Percentiles rank a stretch among this genome's conserved stretches.
phyloP scores from a whole-genome alignment of 2,329 filamentous ascomycete genomes.

The Fusarium nygamai region DNA sequence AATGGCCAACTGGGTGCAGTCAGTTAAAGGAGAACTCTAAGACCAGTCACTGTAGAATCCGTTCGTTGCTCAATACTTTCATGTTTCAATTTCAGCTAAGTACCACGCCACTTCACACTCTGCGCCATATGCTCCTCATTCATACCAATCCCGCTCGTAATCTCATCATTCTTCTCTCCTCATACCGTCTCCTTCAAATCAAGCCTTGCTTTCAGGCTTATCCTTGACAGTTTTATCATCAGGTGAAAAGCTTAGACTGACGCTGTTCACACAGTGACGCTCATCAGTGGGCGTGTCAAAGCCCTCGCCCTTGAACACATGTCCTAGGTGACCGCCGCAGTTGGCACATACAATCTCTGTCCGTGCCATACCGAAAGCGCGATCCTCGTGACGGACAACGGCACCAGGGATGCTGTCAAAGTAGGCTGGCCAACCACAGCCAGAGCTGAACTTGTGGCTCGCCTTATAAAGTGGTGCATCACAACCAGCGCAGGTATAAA shows the following conservation, averaged over 20 bases:
- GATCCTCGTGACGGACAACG: constrained; percentile 83
- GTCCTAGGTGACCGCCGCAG: constrained; percentile 93
- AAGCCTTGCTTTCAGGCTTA: constrained; percentile 51
- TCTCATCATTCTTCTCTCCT: not conserved
- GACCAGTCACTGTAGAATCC: not conserved
- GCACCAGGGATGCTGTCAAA: constrained; percentile 95
- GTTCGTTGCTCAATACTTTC: not conserved
- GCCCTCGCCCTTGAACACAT: constrained; percentile 93
- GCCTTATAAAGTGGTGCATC: constrained; percentile 90
- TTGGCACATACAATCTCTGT: constrained; percentile 96
- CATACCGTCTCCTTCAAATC: not conserved
- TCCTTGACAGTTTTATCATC: constrained; percentile 64
- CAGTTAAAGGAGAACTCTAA: not conserved
- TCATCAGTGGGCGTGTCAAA: constrained; percentile 90
- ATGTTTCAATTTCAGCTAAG: not conserved
- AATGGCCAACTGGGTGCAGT: not conserved
- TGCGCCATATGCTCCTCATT: not conserved
- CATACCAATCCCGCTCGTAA: not conserved
- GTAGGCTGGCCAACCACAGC: constrained; percentile 98
- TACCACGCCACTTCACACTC: not conserved
- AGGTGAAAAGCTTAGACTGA: constrained; percentile 83
- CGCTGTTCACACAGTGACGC: constrained; percentile 95
- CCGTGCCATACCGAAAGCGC: constrained; percentile 80
- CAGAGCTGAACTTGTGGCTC: constrained; percentile 93
- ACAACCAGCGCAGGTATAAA: constrained; percentile 91